Conservation (phyloP, 164 flowering plant species). For the Nymphaea thermarum region DNA sequence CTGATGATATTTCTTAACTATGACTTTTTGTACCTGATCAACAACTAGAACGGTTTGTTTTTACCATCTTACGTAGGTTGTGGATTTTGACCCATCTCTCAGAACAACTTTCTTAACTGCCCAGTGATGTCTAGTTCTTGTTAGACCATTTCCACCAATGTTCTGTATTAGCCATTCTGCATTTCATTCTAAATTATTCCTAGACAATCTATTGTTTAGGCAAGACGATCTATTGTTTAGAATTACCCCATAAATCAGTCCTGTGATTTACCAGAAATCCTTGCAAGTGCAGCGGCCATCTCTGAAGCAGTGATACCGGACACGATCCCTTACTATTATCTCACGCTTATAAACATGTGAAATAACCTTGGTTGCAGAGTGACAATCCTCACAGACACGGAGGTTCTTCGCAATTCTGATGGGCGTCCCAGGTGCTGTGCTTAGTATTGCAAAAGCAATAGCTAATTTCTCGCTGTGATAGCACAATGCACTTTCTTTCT, state of each 20-base stretch:
- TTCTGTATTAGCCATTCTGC: neutral
- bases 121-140: no score
- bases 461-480: constrained; percentile 33
- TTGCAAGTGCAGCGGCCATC: constrained; percentile 27
- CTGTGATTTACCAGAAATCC: constrained; percentile 23
- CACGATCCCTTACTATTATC: constrained; percentile 26
- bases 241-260: neutral
- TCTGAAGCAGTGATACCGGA: constrained; percentile 24
- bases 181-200: no score
- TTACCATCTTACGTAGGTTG: no score
- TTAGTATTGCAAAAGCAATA: constrained; percentile 26
- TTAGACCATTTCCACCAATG: neutral
- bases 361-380: constrained; percentile 25
- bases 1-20: no score
- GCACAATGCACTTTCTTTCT: constrained; percentile 25
- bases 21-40: no score
- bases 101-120: no score
- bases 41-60: no score
- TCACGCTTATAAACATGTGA: constrained; percentile 22
- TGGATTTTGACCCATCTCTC: no score
- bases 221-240: neutral
- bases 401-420: constrained; percentile 30
- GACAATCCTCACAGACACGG: constrained; percentile 31
- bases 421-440: constrained; percentile 17
- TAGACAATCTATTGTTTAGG: neutral